Conservation (phyloP, 2,329 filamentous ascomycete genomes). For the Dactylonectria macrodidyma region DNA sequence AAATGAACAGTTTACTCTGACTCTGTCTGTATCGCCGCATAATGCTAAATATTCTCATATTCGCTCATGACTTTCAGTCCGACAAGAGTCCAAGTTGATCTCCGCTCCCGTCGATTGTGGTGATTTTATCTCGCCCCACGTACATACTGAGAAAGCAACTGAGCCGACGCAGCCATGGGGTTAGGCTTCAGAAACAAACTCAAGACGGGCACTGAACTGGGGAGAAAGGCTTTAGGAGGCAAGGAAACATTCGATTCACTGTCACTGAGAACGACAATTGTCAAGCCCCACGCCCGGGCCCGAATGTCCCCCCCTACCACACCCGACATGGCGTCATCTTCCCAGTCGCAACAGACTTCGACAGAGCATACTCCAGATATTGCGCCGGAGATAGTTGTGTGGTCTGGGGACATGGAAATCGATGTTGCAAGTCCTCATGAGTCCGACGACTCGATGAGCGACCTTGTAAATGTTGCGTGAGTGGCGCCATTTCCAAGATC, state of each 20-base stretch:
- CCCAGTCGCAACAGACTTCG: conserved; percentile 52
- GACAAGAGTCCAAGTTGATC: conserved; percentile 43
- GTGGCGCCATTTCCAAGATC: conserved; percentile 31
- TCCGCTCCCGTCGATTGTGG: conserved; percentile 35
- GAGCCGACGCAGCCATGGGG: conserved; percentile 46
- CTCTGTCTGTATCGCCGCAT: conserved; percentile 33
- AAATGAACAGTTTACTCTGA: conserved; percentile 19
- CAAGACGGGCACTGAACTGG: conserved; percentile 40
- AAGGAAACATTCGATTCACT: conserved; percentile 44
- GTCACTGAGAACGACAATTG: conserved; percentile 43
- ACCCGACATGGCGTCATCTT: conserved; percentile 42
- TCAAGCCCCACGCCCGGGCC: conserved; percentile 46
- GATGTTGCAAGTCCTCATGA: conserved; percentile 39
- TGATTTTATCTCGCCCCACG: conserved; percentile 36
- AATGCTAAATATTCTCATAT: conserved; percentile 46
- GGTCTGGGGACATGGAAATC: conserved; percentile 59
- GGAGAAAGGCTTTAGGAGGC: conserved; percentile 42
- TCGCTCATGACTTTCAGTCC: conserved; percentile 43
- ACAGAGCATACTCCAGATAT: conserved; percentile 54
- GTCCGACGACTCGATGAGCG: conserved; percentile 43
- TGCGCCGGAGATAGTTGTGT: conserved; percentile 61
- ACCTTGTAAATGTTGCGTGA: conserved; percentile 47
- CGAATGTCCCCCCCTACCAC: conserved; percentile 49
- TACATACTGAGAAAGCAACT: conserved; percentile 31
- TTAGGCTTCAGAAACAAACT: conserved; percentile 42